Evolutionary conservation across 306 rosid genomes (phyloP), one percentile per base, ranked within the genome.

Genomic region (Luffa acutangula): DNA sequence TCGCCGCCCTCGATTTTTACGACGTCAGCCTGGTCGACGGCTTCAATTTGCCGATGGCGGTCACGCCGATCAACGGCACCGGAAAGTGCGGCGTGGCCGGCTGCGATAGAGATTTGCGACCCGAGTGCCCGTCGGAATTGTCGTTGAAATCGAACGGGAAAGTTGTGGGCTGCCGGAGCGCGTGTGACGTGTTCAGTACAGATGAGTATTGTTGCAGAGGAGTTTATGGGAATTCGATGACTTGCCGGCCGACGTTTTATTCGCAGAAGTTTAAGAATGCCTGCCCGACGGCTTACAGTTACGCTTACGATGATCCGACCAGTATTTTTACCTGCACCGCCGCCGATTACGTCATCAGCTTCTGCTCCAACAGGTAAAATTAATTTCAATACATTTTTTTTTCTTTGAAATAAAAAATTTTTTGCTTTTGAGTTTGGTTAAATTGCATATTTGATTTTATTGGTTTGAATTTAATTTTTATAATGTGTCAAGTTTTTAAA

Each of bases 141-240:
- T 2, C 95, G 10, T 9, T 92, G 1, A 91, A 83, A 46, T 49
- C 80, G 39, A 85, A 83, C 1, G 97, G 97, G 0, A 92, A 91
- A 79, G 88, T 83, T 2, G 9, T 91, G 0, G 98, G 62, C 2
- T 95, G 98, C 81, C 82, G 97, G 34, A 95, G 97, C n/a, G 97
- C 97, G 1, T 95, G 98, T 17, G 98, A 95, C 14, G 97, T 91
- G 79, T 95, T 87, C 33, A 2, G 89, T 69, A 76, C 89, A 0
- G 98, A 95, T 66, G 95, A 91, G 82, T 95, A 95, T n/a, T 95
- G 98, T 53, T 95, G 98, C 74, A 86, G 90, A 84, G 98, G 97
- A 43, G 7, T 41, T 18, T 87, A 51, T 79, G 97, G 97, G 3
- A 95, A 95, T 62, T 80, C 98, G 0, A 17, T 3, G 7, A 86